Base-by-base conservation (phyloP, 2,329 filamentous ascomycete genomes). In the Verticillium nubilum region DNA sequence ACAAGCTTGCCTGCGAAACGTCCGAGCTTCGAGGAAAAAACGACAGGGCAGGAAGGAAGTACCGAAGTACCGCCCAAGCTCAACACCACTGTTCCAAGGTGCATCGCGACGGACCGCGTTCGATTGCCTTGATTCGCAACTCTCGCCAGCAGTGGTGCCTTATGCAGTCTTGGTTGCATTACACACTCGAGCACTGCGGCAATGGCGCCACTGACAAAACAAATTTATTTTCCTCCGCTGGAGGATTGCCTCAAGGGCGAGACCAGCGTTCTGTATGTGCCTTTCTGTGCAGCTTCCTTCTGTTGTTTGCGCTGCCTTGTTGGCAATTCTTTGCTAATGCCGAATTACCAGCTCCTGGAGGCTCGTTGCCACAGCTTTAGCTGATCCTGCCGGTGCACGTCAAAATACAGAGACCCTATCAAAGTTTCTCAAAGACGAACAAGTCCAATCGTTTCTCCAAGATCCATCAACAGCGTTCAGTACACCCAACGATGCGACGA, bases 241-340 rank as follows among this genome's bases (percentile, higher is more conserved):
- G 89, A 92, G 75, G 87, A 90, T 72, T 96, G 91, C 77, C 83
- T 98, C 69, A 88, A 85, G 68, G 91, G 91, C 76, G 87, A 94
- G 73, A 84, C 85, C 69, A 83, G 89, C 71, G 81, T 97, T 69
- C 83, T 97, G 90, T 96, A 82, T 73, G 87, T 81, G 63, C 19
- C 29, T 31, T 13, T n/a, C 29, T 15, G 9, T 13, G 25, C n/a
- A 15, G 52, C n/a, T 28, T 28, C 52, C n/a, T n/a, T 55, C 56
- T 59, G 27, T 57, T 54, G 52, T 56, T 42, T 55, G 42, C 37
- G 17, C 50, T 35, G 35, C 50, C 54, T 55, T 26, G n/a, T 56
- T 31, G 57, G 56, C 56, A 60, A 47, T 59, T n/a, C 60, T 61
- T 47, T 57, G 59, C 54, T 47, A 28, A 47, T 31, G 9, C 15